These are phyloP conservation scores for Nemania sp. DNA, from an alignment of 2,329 filamentous ascomycete genomes.

Conservation along the genomic window DNA sequence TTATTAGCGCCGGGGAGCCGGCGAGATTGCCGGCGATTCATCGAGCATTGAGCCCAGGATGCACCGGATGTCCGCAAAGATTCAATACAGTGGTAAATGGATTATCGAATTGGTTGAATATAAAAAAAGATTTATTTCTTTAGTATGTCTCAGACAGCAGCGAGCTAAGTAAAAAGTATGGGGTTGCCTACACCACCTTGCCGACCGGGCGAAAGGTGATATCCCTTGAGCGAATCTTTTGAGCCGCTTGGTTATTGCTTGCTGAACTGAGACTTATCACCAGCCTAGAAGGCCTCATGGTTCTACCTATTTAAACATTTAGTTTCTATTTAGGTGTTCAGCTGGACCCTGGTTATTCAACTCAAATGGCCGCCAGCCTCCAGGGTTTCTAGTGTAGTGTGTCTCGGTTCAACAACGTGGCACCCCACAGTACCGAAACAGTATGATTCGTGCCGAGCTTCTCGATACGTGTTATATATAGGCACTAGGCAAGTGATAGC, in stretches of 20 bases:
- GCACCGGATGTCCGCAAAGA: no score
- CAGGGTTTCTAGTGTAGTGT: neutral
- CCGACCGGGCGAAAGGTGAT: neutral
- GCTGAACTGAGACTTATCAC: neutral
- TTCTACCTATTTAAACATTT: neutral
- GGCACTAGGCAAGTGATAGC: slow-evolving; percentile 1
- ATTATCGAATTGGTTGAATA: no score
- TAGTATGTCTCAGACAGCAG: no score
- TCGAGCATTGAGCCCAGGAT: no score
- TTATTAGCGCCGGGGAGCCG: no score
- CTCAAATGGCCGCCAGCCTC: neutral
- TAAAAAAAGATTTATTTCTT: no score
- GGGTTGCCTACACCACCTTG: no score
- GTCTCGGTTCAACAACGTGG: slow-evolving; percentile 27
- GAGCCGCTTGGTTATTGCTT: neutral
- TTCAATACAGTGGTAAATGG: no score
- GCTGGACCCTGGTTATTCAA: slow-evolving; percentile 10
- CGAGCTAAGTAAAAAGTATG: no score
- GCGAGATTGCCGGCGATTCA: no score
- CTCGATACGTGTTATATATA: no score
- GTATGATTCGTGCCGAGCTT: neutral
- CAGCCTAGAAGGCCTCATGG: neutral
- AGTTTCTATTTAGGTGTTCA: slow-evolving; percentile 2
- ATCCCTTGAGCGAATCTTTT: neutral
- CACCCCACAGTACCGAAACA: slow-evolving; percentile 17